phyloP scores from a whole-genome alignment of 2,329 filamentous ascomycete species.

The Cordyceps farinosa region DNA sequence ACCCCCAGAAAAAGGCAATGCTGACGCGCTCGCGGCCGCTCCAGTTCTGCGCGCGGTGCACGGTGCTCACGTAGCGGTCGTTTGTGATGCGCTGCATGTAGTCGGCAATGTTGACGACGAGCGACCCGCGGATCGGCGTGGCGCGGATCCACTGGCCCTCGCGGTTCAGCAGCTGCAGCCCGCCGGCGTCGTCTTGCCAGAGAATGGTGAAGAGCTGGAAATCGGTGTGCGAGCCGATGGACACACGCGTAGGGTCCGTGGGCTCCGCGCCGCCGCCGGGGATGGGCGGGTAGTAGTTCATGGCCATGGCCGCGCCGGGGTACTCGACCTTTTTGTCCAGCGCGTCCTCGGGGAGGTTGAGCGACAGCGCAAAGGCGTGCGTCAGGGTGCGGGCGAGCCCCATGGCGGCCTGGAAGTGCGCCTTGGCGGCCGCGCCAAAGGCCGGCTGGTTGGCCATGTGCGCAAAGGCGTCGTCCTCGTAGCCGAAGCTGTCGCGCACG shows the following conservation, averaged over 20 bases:
- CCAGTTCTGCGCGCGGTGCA: conserved; percentile 46
- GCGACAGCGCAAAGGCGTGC: conserved; percentile 50
- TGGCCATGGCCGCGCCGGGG: conserved; percentile 42
- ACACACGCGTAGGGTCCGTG: conserved; percentile 25
- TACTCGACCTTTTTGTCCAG: conserved; percentile 53
- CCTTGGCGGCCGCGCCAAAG: conserved; percentile 45
- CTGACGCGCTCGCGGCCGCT: conserved; percentile 38
- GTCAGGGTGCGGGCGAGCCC: conserved; percentile 49
- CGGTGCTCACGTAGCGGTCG: conserved; percentile 44
- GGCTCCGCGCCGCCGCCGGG: not conserved
- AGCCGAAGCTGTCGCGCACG: conserved; percentile 39
- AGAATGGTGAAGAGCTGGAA: conserved; percentile 50
- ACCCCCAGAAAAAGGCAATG: conserved; percentile 47
- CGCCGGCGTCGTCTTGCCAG: conserved; percentile 40
- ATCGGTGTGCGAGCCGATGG: conserved; percentile 51
- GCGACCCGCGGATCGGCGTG: conserved; percentile 37
- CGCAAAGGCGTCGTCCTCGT: conserved; percentile 52
- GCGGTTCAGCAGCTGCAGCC: conserved; percentile 41
- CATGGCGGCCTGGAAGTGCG: conserved; percentile 48
- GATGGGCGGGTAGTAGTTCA: conserved; percentile 40
- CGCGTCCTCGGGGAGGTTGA: conserved; percentile 50
- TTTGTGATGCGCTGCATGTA: conserved; percentile 51
- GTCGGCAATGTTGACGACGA: conserved; percentile 52
- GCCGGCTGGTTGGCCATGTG: conserved; percentile 43
- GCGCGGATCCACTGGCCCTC: conserved; percentile 41